Percentiles rank a stretch among this genome's conserved stretches.
These are phyloP conservation scores for Hymenotorrendiella dingleyae DNA, from an alignment of 2,329 filamentous ascomycete genomes.

Conservation along the genomic window DNA sequence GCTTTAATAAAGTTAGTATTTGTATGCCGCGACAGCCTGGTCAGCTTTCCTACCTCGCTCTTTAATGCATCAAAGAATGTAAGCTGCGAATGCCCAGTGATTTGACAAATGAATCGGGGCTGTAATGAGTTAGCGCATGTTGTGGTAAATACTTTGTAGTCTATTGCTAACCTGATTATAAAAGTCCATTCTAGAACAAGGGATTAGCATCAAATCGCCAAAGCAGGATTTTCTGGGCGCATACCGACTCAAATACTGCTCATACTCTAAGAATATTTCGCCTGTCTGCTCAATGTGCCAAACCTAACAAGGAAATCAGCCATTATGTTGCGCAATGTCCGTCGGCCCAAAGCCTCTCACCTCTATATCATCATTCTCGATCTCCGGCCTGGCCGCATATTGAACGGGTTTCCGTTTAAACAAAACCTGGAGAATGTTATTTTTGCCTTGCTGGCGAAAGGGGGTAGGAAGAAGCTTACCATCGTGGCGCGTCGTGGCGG, in stretches of 20 bases:
- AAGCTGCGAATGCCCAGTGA: conserved; percentile 85
- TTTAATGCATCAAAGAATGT: conserved; percentile 89
- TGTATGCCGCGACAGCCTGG: conserved; percentile 1
- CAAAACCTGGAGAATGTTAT: conserved; percentile 60
- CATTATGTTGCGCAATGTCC: conserved; percentile 9
- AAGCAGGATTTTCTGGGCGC: conserved; percentile 28
- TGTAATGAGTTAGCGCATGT: conserved; percentile 23
- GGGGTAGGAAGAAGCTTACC: conserved; percentile 15
- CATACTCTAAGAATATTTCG: conserved; percentile 84
- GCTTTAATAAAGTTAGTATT: conserved; percentile 41
- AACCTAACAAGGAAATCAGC: conserved; percentile 51
- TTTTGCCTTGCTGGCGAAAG: conserved; percentile 2
- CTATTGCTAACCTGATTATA: conserved; percentile 69
- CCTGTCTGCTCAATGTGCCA: conserved; percentile 89
- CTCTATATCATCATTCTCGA: conserved; percentile 78
- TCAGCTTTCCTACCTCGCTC: conserved; percentile 65
- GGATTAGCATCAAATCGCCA: conserved; percentile 27
- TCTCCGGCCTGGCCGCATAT: conserved; percentile 63
- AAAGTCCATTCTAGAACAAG: conserved; percentile 68
- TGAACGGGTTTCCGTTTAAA: conserved; percentile 95
- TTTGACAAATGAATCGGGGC: conserved; percentile 88
- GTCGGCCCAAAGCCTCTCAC: conserved; percentile 43
- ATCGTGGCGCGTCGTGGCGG: conserved; percentile 19
- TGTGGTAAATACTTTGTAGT: background rate
- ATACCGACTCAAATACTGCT: conserved; percentile 79